A percentile compares a stretch with the other conserved stretches of the same genome.
phyloP scores from a whole-genome alignment of 129 eudicot genomes.

The Mikania micrantha region DNA sequence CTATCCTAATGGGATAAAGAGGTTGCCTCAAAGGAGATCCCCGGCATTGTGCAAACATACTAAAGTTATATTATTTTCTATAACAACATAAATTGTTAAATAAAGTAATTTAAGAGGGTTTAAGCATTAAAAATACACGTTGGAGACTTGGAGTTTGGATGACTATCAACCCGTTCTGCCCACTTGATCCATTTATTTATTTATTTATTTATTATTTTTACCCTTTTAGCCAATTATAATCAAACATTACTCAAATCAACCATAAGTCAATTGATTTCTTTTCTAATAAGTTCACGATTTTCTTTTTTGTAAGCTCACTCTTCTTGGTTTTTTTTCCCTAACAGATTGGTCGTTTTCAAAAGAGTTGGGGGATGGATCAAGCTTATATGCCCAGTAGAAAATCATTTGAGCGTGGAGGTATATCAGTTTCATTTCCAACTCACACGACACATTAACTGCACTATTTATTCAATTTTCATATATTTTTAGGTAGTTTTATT shows the following conservation, averaged over 20 bases:
- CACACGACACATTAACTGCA: not conserved
- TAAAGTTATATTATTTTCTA: too few relatives aligned
- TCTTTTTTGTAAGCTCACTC: not conserved
- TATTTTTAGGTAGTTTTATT: not conserved
- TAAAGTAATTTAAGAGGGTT: too few relatives aligned
- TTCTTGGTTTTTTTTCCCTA: not conserved
- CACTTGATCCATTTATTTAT: too few relatives aligned
- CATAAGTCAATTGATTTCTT: not conserved
- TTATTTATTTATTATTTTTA: not conserved
- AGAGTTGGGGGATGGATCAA: conserved; percentile 98
- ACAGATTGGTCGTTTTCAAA: conserved; percentile 85
- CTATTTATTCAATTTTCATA: not conserved
- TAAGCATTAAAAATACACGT: too few relatives aligned
- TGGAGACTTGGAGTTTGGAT: too few relatives aligned
- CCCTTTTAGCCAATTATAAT: not conserved
- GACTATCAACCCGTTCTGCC: not conserved
- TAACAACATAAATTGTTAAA: too few relatives aligned
- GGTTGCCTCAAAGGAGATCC: not conserved
- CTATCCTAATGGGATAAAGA: too few relatives aligned
- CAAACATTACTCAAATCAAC: not conserved
- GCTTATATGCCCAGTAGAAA: conserved; percentile 95
- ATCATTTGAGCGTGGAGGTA: conserved; percentile 96
- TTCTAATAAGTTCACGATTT: not conserved
- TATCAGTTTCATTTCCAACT: not conserved
- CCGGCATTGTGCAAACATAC: too few relatives aligned